Evolutionary conservation across 805 yeast species (phyloP).

Genomic region (Lipomyces chichibuensis): DNA sequence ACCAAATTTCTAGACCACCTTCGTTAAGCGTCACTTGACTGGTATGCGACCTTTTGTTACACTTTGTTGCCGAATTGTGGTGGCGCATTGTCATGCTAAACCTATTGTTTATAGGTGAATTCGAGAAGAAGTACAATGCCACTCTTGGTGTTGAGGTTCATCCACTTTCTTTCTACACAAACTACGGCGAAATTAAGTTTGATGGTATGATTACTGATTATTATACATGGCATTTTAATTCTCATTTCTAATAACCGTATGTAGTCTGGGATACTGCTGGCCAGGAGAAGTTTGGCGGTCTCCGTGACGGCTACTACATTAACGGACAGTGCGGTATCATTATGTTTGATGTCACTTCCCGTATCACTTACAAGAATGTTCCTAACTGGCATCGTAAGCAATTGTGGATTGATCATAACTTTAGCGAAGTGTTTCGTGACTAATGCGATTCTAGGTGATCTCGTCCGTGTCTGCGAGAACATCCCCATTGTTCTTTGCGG

Average conservation of each 20-base stretch:
- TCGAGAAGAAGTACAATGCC: constrained; percentile 98
- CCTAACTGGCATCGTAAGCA: constrained; percentile 97
- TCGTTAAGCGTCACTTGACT: constrained; percentile 98
- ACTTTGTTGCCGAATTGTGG: neutral
- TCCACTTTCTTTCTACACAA: constrained; percentile 97
- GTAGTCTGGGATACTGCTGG: constrained; percentile 99
- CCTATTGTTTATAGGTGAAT: constrained; percentile 64
- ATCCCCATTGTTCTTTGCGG: constrained; percentile 99
- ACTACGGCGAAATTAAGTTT: constrained; percentile 97
- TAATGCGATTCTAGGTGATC: constrained; percentile 51
- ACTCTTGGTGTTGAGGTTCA: constrained; percentile 99
- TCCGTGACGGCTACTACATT: constrained; percentile 99
- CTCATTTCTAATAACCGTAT: neutral
- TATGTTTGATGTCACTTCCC: constrained; percentile 99
- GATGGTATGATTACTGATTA: constrained; percentile 48
- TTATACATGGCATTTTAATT: neutral
- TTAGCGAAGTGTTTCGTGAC: neutral
- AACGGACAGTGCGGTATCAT: constrained; percentile 99
- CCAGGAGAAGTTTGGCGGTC: constrained; percentile 99
- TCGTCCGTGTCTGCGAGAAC: constrained; percentile 99
- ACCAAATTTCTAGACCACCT: constrained; percentile 68
- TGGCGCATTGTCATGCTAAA: neutral
- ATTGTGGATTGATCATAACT: neutral
- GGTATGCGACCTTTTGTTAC: constrained; percentile 33
- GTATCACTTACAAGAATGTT: constrained; percentile 99